Evolutionary conservation across 805 yeast species (phyloP).

Genomic region (Hagleromyces aurorensis): DNA sequence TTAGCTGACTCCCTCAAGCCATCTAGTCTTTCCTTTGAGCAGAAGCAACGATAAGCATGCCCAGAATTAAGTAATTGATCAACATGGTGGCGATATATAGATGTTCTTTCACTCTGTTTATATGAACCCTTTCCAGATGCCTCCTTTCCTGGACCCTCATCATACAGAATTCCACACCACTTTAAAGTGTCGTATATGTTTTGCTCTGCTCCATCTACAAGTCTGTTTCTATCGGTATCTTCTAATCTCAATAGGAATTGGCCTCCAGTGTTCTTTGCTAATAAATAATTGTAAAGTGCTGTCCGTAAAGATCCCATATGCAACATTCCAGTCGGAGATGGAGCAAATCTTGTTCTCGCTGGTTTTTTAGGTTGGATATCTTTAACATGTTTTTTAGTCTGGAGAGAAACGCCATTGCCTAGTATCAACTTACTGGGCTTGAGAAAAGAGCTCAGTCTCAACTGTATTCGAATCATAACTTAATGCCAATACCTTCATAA

Average conservation of each 20-base stretch:
- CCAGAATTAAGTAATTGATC: conserved; percentile 52
- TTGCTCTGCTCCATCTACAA: conserved; percentile 75
- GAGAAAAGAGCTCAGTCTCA: no score
- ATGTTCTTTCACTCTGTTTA: conserved; percentile 72
- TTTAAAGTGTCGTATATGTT: conserved; percentile 64
- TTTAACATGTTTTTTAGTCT: conserved; percentile 12
- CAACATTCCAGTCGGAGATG: conserved; percentile 94
- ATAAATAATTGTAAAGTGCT: conserved; percentile 78
- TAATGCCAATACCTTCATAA: conserved; percentile 6
- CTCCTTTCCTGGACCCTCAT: conserved; percentile 65
- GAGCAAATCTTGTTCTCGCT: conserved; percentile 89
- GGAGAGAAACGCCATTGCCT: no score
- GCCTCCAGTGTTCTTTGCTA: conserved; percentile 76
- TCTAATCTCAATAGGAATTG: conserved; percentile 76
- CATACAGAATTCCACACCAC: conserved; percentile 71
- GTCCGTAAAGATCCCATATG: conserved; percentile 93
- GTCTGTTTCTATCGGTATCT: conserved; percentile 82
- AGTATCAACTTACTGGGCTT: conserved; percentile 7
- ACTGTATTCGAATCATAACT: no score
- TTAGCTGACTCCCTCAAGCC: conserved; percentile 65
- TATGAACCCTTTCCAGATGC: conserved; percentile 53
- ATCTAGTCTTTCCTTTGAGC: conserved; percentile 71
- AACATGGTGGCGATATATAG: conserved; percentile 56
- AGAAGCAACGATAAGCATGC: conserved; percentile 78
- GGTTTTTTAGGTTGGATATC: conserved; percentile 41